Evolutionary conservation across 2,329 filamentous ascomycete genomes (phyloP), one percentile per base, ranked within the genome.

Genomic region (Apiospora kogelbergensis): DNA sequence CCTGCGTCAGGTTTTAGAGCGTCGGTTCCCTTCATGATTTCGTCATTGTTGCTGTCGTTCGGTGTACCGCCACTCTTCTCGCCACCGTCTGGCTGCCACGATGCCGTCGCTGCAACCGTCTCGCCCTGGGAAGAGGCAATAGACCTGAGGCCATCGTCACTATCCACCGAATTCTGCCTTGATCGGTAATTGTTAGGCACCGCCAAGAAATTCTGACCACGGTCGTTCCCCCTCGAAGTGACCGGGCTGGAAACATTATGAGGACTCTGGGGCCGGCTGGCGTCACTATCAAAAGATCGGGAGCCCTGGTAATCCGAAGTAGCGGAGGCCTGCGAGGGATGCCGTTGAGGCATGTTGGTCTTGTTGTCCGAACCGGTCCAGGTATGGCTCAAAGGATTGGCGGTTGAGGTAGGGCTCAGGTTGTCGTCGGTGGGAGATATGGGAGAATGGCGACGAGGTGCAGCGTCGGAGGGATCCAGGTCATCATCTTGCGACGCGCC

Each of bases 1-100:
- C 93, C 92, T 45, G 89, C 86, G 76, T 97, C 93, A 0, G 94
- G 92, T 65, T 85, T 89, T 71, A 97, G 81, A 0, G 93, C 93
- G 71, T 91, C 87, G 60, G 88, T 81, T 69, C 93, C 90, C 68
- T 86, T 88, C 74, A 90, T 86, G 45, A 93, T 85, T 69, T 85
- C 85, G 26, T 85, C 82, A 71, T 86, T 84, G 63, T 84, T 82
- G 48, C 82, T 75, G 10, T 72, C 74, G 20, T 73, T 73, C 57
- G 72, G 80, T 71, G 71, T 77, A 73, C 68, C 73, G 68, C 74
- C 80, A 74, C 70, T 69, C 68, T 75, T 78, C 17, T 76, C 74
- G 66, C 78, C 76, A 72, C 82, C 84, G 41, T 84, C 82, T 40
- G 79, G 79, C 63, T 81, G 79, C 63, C 81, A 83, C 20, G 84